Base-by-base conservation (phyloP, 2,329 filamentous ascomycete genomes). In the Bipolaris sorokiniana region DNA sequence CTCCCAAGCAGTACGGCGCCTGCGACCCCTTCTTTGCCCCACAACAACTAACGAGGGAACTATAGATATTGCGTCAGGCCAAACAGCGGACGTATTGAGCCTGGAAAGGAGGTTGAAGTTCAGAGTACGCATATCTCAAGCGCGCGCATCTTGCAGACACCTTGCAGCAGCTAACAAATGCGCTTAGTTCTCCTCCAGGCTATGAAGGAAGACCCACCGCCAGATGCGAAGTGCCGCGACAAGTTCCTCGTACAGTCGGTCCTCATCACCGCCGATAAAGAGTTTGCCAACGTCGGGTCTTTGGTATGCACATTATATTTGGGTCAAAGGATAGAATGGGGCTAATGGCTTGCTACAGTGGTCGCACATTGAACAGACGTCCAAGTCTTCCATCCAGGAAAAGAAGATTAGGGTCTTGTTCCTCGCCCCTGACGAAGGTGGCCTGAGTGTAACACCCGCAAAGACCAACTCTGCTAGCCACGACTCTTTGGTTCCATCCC, bases 241-340 rank as follows among this genome's bases (percentile, higher is more conserved):
- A 98, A 98, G 82, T 98, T 98, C 78, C 86, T 98, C 52, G 94
- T 98, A 34, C 94, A 98, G 80, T 96, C 93, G 23, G 91, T 96
- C 47, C 83, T 88, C 49, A 90, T 97, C 65, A 89, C 89, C 20
- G 83, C 88, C 62, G 91, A 96, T 72, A 91, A 92, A 80, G 92
- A 97, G 71, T 91, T 91, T 70, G 83, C 84, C 57, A 96, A 90
- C 74, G 87, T 96, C 61, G 84, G 88, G 47, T 85, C 90, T 44
- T 91, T 97, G 72, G 92, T 96, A 84, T 70, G 89, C 70, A 16
- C 41, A 58, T 33, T 4, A 36, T 7, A 33, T 23, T 22, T 7
- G 22, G n/a, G n/a, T 13, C 15, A 9, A 2, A 20, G 28, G 26
- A 1, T 7, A 20, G 11, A 13, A 40, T 16, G 18, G 5, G 23